Base-by-base conservation (phyloP, 2,329 filamentous ascomycete species). In the Septoria linicola region DNA sequence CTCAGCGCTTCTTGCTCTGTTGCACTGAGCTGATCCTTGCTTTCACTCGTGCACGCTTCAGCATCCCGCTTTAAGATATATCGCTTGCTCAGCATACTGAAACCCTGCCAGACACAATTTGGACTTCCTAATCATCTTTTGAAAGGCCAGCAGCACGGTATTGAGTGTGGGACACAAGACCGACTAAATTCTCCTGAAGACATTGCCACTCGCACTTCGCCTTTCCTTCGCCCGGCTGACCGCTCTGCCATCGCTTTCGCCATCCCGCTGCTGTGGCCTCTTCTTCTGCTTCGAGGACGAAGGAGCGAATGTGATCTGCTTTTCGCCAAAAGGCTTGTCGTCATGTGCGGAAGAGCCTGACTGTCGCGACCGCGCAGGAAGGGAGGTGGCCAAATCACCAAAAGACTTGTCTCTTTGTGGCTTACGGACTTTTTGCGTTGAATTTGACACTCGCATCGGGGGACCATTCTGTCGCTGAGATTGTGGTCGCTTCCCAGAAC, bases 201-300 rank as follows among this genome's bases (percentile, higher is more conserved):
- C 83, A 70, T 92, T 91, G 45, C 79, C 80, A 70, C 86, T 89
- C 43, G 88, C 88, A 69, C 85, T 90, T 63, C 87, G 76, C 63
- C 87, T 80, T 21, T 75, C 73, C 51, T 75, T 73, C 41, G 57
- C 61, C 37, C 65, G 58, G 20, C 53, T 49, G 8, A 59, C 34
- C 41, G 58, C 62, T 32, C 62, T 60, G 23, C 67, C 67, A 23
- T 66, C 61, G 5, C 62, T 66, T 20, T 67, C 66, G 10, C 52
- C 25, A 27, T 51, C 46, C 20, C 55, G 41, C 43, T 51, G 55
- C 58, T 65, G 65, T 57, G 62, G 49, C 51, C 46, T 40, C 48
- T 52, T 49, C 51, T 65, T 71, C 63, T 68, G 70, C 62, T 76
- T 45, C 5, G 55, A 76, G 68, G 66, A 76, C 55, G 79, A 76